Percentiles rank a stretch among this genome's conserved stretches.
phyloP scores from a whole-genome alignment of 768 basidiomycete species.

The Pleurotus platypus region DNA sequence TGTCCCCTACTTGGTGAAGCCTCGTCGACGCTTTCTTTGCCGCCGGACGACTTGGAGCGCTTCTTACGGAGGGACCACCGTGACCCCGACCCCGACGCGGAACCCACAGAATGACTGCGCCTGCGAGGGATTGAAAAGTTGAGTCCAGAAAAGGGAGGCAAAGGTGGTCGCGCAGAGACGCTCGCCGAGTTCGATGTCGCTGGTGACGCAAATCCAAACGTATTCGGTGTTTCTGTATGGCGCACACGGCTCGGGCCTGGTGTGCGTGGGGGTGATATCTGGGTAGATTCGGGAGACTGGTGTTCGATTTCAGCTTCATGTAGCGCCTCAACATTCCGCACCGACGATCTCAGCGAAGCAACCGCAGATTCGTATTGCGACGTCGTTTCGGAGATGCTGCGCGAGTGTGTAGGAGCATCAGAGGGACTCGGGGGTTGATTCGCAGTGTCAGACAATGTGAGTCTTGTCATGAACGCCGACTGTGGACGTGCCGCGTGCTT shows the following conservation, averaged over 20 bases:
- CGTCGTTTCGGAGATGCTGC: conserved; percentile 2
- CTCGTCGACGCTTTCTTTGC: neutral
- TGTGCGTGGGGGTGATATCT: neutral
- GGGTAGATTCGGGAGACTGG: neutral
- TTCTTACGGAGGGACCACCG: conserved; percentile 5
- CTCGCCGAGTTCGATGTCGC: neutral
- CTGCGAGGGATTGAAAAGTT: neutral
- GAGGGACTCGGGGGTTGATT: conserved; percentile 5
- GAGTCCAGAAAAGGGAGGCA: neutral
- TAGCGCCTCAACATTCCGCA: neutral
- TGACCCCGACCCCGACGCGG: neutral
- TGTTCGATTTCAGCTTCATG: too few species aligned
- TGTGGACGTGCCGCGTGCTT: neutral
- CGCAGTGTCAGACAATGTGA: neutral
- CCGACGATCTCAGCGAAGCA: neutral
- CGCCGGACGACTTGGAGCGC: neutral
- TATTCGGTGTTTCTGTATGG: neutral
- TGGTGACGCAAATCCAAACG: neutral
- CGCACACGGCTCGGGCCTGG: neutral
- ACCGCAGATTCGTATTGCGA: neutral
- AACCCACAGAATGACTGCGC: neutral
- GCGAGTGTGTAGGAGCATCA: neutral
- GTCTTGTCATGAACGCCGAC: neutral
- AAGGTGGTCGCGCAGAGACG: neutral
- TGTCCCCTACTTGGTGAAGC: too few species aligned